Base-by-base conservation (phyloP, 2,329 filamentous ascomycete species). In the Thyridium curvatum region DNA sequence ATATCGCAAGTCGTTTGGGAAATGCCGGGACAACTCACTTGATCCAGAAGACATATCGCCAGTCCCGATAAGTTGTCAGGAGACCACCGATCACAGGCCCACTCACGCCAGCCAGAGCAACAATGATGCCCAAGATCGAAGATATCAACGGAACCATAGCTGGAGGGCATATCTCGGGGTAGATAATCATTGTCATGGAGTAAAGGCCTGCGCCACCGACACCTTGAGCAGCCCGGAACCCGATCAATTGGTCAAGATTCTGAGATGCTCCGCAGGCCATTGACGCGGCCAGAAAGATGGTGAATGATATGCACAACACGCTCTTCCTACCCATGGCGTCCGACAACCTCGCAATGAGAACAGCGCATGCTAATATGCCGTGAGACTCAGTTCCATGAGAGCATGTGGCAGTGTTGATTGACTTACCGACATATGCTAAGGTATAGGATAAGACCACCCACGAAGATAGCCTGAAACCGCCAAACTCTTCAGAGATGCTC, bases 191-290 rank as follows among this genome's bases (percentile, higher is more conserved):
- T 14, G 48, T 34, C 34, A 51, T 40, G 31, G 43, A 35, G 34
- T 51, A 51, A 15, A 51, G 42, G 5, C 50, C 50, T 3, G 50
- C 48, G 37, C 46, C 48, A 32, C 48, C 48, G 4, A 43, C 45
- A 10, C 48, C 48, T 28, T 51, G 48, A 12, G 37, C 38, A 17
- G 48, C 45, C 12, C 48, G 46, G 37, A 51, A 51, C 14, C 44
- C 45, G 32, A 47, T 48, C 18, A 51, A 45, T 29, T 51, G 48
- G 32, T 45, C 34, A 17, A 51, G 35, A 26, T 17, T 51, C 21
- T 38, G 30, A n/a, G 46, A 18, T 12, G 42, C 38, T 29, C 18
- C 46, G 30, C 45, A 47, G 3, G 36, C 48, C 31, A 49, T 39
- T 18, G 48, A 51, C 3, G 44, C 43, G 31, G 31, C 43, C 10